Evolutionary conservation across 805 yeast species (phyloP), one percentile per base, ranked within the genome.

Genomic region (Wickerhamomyces queroliae): DNA sequence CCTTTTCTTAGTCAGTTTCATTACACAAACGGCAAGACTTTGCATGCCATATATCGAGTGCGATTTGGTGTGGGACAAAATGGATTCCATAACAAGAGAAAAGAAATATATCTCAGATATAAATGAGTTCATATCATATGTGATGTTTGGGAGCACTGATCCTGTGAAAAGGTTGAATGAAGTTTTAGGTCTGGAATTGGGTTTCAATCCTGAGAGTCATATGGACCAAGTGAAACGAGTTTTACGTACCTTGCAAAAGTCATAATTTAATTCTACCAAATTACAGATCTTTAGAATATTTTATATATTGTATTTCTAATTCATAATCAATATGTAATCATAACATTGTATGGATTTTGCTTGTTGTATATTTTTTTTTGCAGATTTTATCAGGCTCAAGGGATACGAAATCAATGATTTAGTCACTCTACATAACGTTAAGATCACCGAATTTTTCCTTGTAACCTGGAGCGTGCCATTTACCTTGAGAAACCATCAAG

Each of bases 381-480:
- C 28, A 32, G 31, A 9, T 25, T 36, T 33, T 23, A 24, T 27
- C 28, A 34, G 25, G 31, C 28, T 27, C 19, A 9, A 11, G n/a
- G n/a, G n/a, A n/a, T n/a, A n/a, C 23, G 13, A 32, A 28, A 25
- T 24, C 15, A 32, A 29, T 21, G 28, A 31, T 24, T 18, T 17
- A 12, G 19, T 16, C 8, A 13, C 16, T 18, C 46, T 54, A 70
- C 97, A 91, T 93, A 66, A 89, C 88, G 59, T 91, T 88, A 70
- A 91, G 79, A 66, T 85, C 87, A 69, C 98, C 98, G 67, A 93
- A 93, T 81, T 90, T 93, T 71, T 93, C 98, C 71, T 85, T 82
- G 82, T 93, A 93, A 58, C 96, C 96, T 58, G 98, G 98, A 55
- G 90, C 95, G 62, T 86, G 87, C 95, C 96, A 90, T 75, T 85